phyloP scores from a whole-genome alignment of 139 green algal species.

The Microglena sp. region DNA sequence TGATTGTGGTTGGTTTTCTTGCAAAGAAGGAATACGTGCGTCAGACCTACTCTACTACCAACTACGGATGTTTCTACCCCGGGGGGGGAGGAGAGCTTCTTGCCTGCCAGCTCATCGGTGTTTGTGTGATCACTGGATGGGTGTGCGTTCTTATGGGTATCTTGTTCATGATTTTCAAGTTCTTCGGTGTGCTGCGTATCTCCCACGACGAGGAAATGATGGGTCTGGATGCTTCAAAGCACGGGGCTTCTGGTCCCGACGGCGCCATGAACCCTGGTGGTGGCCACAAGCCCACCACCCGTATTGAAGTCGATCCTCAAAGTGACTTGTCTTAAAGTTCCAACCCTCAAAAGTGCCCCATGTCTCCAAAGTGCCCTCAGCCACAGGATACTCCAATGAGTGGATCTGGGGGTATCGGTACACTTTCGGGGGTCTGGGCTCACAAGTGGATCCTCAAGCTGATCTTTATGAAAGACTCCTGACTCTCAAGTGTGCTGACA shows the following conservation, averaged over 20 bases:
- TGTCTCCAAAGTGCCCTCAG: no score
- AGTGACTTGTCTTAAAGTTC: no score
- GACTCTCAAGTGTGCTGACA: no score
- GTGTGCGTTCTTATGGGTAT: conserved; percentile 27
- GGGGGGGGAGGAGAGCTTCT: conserved; percentile 40
- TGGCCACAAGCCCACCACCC: no score
- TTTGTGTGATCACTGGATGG: conserved; percentile 47
- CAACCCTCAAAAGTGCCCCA: no score
- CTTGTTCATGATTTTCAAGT: conserved; percentile 64
- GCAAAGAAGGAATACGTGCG: conserved; percentile 31
- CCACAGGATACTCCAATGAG: no score
- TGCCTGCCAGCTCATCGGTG: conserved; percentile 42
- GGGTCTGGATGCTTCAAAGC: conserved; percentile 57
- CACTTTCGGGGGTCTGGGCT: no score
- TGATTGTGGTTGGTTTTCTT: conserved; percentile 46
- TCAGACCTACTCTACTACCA: conserved; percentile 29
- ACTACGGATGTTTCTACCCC: conserved; percentile 50
- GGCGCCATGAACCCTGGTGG: no score
- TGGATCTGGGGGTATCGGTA: no score
- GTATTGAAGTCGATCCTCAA: no score
- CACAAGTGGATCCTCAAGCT: no score
- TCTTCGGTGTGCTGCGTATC: conserved; percentile 42
- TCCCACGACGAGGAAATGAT: conserved; percentile 47
- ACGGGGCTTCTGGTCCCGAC: conserved; percentile 48
- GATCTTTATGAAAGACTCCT: no score